A percentile compares a stretch with the other conserved stretches of the same genome.
Conservation (phyloP, 805 yeast species). For the Starmerella floricola region DNA sequence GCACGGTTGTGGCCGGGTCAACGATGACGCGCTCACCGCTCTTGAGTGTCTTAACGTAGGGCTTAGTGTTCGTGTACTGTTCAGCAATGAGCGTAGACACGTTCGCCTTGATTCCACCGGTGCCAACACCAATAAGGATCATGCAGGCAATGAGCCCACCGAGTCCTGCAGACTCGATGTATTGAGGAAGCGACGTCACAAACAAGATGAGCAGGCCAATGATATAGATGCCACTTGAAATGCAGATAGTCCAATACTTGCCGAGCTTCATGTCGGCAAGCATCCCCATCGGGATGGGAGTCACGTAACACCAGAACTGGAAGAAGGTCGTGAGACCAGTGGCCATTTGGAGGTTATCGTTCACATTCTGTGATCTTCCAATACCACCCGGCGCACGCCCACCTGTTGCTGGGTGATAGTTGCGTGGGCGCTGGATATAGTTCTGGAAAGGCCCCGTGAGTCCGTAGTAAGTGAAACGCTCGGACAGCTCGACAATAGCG, state of each 20-base stretch:
- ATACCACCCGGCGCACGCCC: conserved; percentile 43
- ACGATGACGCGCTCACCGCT: conserved; percentile 56
- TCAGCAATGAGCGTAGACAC: conserved; percentile 66
- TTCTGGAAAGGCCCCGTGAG: conserved; percentile 64
- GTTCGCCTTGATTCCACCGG: conserved; percentile 73
- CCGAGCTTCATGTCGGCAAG: conserved; percentile 66
- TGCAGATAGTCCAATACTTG: conserved; percentile 53
- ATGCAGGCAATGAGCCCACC: conserved; percentile 52
- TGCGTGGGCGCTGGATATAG: conserved; percentile 46
- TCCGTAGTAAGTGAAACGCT: conserved; percentile 73
- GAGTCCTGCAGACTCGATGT: conserved; percentile 39
- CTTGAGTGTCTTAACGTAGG: conserved; percentile 44
- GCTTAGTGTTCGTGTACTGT: conserved; percentile 51
- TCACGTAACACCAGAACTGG: conserved; percentile 72
- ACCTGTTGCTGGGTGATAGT: conserved; percentile 28
- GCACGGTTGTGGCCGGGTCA: conserved; percentile 60
- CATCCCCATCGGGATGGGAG: conserved; percentile 68
- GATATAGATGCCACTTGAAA: conserved; percentile 47
- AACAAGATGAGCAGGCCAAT: conserved; percentile 53
- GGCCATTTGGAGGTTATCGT: conserved; percentile 43
- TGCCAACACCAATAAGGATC: conserved; percentile 57
- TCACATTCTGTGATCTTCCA: conserved; percentile 29
- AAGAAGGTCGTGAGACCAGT: conserved; percentile 62
- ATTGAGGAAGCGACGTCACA: conserved; percentile 55
- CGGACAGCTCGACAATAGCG: conserved; percentile 65